phyloP scores from a whole-genome alignment of 306 rosid species.

The Acacia confusa region DNA sequence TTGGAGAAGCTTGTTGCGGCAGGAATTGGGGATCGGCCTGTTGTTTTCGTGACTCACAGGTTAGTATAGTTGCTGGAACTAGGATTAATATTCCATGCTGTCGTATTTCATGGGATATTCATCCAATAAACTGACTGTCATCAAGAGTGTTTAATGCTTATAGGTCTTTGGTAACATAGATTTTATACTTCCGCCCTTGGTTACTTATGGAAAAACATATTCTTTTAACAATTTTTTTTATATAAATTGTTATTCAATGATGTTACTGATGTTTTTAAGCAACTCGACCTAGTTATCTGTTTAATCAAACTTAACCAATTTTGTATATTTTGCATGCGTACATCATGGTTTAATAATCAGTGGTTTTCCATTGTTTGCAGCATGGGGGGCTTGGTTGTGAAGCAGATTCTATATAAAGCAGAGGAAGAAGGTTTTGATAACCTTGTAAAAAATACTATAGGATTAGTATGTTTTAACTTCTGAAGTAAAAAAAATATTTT shows the following conservation, averaged over 20 bases:
- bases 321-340: not conserved
- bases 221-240: not conserved
- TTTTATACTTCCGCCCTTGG: conserved; percentile 1
- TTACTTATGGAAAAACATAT: not conserved
- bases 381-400: conserved; percentile 96
- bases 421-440: conserved; percentile 60
- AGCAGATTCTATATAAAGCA: conserved; percentile 92
- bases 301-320: conserved; percentile 1
- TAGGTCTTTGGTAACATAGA: not conserved
- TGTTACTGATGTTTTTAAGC: conserved; percentile 15
- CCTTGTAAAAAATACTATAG: conserved; percentile 76
- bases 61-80: conserved; percentile 31
- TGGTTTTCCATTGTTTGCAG: conserved; percentile 49
- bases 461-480: conserved; percentile 64
- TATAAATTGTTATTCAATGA: not conserved
- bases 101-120: conserved; percentile 8
- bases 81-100: not conserved
- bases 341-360: not conserved
- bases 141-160: not conserved
- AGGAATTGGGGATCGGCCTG: conserved; percentile 90
- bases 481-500: not conserved
- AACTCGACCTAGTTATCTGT: conserved; percentile 10
- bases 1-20: conserved; percentile 90
- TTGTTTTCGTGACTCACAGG: conserved; percentile 94
- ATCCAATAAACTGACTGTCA: not conserved